Evolutionary conservation across 2,329 filamentous ascomycete genomes (phyloP).

Genomic region (Colletotrichum tropicale): DNA sequence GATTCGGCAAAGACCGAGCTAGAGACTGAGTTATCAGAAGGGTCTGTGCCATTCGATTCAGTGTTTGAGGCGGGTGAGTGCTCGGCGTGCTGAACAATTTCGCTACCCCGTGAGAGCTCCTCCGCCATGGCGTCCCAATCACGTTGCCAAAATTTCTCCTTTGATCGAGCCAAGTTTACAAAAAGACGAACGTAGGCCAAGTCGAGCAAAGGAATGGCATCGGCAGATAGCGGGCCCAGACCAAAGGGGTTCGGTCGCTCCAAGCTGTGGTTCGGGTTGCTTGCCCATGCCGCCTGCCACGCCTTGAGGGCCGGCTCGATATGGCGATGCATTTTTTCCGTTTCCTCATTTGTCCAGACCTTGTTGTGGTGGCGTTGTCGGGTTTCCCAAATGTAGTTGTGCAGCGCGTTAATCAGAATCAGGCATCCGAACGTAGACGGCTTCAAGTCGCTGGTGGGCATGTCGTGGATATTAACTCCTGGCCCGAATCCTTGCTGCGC

Average conservation of each 20-base stretch:
- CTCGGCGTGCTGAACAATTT: slow-evolving; percentile 76
- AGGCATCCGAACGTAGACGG: slow-evolving; percentile 93
- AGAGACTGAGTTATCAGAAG: slow-evolving; percentile 50
- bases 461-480: slow-evolving; percentile 38
- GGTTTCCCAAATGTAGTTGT: slow-evolving; percentile 99
- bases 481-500: slow-evolving; percentile 52
- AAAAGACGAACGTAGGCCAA: slow-evolving; percentile 91
- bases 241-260: slow-evolving; percentile 86
- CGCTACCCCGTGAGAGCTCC: slow-evolving; percentile 79
- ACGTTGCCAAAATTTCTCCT: slow-evolving; percentile 92
- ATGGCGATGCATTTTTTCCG: slow-evolving; percentile 93
- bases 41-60: slow-evolving; percentile 47
- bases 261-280: slow-evolving; percentile 82
- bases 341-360: slow-evolving; percentile 90
- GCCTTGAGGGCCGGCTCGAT: slow-evolving; percentile 93
- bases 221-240: slow-evolving; percentile 81
- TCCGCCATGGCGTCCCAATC: slow-evolving; percentile 93
- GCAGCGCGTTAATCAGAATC: slow-evolving; percentile 89
- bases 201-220: slow-evolving; percentile 89
- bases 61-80: slow-evolving; percentile 58
- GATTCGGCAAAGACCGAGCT: slow-evolving; percentile 56
- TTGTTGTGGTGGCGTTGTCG: slow-evolving; percentile 87
- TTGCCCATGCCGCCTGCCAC: slow-evolving; percentile 92
- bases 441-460: slow-evolving; percentile 65
- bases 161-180: slow-evolving; percentile 89